Conservation (phyloP, 805 yeast genomes). For the Lipomyces anomalus region DNA sequence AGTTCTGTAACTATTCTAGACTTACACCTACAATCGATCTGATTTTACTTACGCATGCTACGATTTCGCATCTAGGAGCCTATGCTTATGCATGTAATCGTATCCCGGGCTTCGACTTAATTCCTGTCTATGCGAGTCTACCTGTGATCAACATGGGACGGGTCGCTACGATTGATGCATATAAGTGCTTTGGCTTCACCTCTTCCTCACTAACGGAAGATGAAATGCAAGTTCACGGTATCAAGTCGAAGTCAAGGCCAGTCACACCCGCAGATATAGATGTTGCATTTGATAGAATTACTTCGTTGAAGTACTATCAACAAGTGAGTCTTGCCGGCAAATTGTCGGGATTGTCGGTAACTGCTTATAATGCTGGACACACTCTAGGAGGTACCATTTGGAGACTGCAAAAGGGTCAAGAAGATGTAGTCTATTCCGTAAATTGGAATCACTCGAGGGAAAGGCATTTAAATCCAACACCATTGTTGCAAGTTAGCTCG, state of each 20-base stretch:
- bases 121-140: constrained; percentile 73
- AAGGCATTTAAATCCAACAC: constrained; percentile 64
- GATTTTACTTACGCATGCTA: constrained; percentile 80
- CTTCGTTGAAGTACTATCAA: constrained; percentile 72
- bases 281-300: constrained; percentile 66
- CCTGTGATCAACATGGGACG: constrained; percentile 86
- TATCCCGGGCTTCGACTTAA: constrained; percentile 50
- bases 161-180: constrained; percentile 75
- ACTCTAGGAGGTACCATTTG: constrained; percentile 91
- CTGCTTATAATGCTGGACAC: constrained; percentile 89
- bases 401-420: constrained; percentile 67
- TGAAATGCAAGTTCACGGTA: too few relatives aligned
- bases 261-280: constrained; percentile 73
- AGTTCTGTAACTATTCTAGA: constrained; percentile 4
- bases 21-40: constrained; percentile 46
- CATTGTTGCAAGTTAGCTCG: constrained; percentile 60
- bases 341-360: constrained; percentile 43
- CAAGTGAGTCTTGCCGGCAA: constrained; percentile 53
- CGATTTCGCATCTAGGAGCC: constrained; percentile 74
- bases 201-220: constrained; percentile 3
- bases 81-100: constrained; percentile 57
- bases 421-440: constrained; percentile 80
- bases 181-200: constrained; percentile 62
- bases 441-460: constrained; percentile 95
- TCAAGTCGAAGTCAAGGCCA: constrained; percentile 37